Evolutionary conservation across 1,284 basidiomycete genomes (phyloP), one percentile per base, ranked within the genome.

Genomic region (Papiliotrema fonsecae): DNA sequence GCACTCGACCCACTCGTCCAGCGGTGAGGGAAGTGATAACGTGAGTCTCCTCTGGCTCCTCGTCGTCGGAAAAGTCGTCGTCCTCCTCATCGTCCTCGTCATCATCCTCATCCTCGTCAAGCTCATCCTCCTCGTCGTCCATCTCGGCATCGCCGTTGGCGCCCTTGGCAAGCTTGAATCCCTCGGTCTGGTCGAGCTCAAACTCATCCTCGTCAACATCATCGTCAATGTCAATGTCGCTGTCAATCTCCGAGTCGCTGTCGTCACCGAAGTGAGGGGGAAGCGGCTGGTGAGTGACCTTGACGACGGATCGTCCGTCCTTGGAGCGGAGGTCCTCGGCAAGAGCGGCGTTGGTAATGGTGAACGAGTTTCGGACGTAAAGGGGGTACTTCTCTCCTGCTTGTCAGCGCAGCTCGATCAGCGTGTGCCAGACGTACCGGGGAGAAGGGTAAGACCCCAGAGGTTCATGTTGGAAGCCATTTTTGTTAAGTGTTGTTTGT

Each of bases 291-390:
- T 88, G 88, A 43, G 80, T 79, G 58, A 97, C 78, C 75, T 88
- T 91, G 64, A 96, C 77, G 49, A 85, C 82, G 11, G 88, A 85
- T 56, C 90, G 80, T 31, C 82, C 82, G 41, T 77, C 76, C 47
- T 77, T 66, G 67, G 87, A 83, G 32, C 71, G 76, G 52, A 93
- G 77, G 58, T 81, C 78, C 58, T 88, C 85, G 47, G 84, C 85
- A 44, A 93, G 81, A 7, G 88, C 82, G 47, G 86, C 82, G 73
- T 90, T 91, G 68, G 88, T 90, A 72, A 96, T 82, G 64, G 80
- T 79, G 64, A 94, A 76, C 74, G 91, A 87, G 37, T 79, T 78
- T 54, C 80, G 78, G 47, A 88, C 82, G 50, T 79, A 72, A 60
- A 90, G 64, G 51, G 78, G 75, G 62, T 82, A 75, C 48, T 80